Conservation (phyloP, 805 yeast genomes). For the Cephaloascus fragrans region DNA sequence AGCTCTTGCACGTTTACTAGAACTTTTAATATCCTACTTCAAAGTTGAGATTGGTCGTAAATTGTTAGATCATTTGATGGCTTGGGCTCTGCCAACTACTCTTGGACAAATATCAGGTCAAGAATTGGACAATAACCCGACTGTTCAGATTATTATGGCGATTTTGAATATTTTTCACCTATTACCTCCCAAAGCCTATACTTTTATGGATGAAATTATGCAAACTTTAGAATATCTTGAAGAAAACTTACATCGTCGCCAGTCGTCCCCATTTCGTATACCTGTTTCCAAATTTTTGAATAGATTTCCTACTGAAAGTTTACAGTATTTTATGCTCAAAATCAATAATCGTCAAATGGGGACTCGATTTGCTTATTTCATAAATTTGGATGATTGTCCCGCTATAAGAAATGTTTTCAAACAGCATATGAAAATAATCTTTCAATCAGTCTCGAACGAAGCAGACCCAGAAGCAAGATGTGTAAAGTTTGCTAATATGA, state of each 20-base stretch:
- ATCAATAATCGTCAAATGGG: constrained; percentile 58
- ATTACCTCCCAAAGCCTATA: constrained; percentile 85
- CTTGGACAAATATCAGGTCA: constrained; percentile 69
- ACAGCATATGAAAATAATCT: constrained; percentile 38
- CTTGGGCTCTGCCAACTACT: constrained; percentile 86
- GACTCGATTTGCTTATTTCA: constrained; percentile 57
- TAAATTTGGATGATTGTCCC: constrained; percentile 41
- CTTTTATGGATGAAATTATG: constrained; percentile 82
- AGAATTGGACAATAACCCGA: constrained; percentile 70
- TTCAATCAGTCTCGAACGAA: constrained; percentile 38
- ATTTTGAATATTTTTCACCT: constrained; percentile 86
- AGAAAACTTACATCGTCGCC: constrained; percentile 73
- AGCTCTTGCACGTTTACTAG: constrained; percentile 80
- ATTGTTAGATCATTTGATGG: constrained; percentile 83
- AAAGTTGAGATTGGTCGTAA: constrained; percentile 95
- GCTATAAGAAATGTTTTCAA: constrained; percentile 50
- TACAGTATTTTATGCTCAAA: constrained; percentile 58
- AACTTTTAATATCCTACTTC: constrained; percentile 82
- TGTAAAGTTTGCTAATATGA: constrained; percentile 60
- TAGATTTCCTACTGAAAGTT: constrained; percentile 69
- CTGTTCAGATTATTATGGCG: constrained; percentile 81
- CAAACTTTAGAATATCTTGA: constrained; percentile 71
- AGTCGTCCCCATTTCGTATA: constrained; percentile 80
- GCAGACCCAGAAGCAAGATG: constrained; percentile 43
- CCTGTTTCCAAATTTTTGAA: constrained; percentile 84